Percentiles rank a stretch among this genome's conserved stretches.
Evolutionary conservation across 139 green algal species (phyloP).

Genomic region (Pseudopediastrum boryanum): DNA sequence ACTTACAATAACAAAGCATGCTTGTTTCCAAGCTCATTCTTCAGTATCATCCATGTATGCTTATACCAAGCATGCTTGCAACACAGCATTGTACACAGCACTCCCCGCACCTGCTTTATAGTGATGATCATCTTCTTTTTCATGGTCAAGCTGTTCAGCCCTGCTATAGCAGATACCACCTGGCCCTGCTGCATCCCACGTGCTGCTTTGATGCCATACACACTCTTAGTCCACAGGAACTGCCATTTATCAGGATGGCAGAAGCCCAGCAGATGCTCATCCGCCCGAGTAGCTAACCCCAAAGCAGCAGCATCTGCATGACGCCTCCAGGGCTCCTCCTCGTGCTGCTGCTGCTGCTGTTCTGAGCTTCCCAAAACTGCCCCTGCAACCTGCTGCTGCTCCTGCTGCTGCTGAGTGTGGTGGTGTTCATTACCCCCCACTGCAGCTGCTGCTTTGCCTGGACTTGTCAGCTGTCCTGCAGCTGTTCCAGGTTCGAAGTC

Average conservation of each 20-base stretch:
- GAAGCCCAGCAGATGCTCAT: conserved; percentile 38
- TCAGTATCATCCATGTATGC: too few relatives aligned
- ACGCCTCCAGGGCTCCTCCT: not conserved
- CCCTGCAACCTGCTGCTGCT: not conserved
- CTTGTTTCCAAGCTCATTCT: too few relatives aligned
- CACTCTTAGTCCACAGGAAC: conserved; percentile 66
- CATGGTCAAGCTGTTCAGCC: conserved; percentile 65
- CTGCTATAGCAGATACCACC: conserved; percentile 53
- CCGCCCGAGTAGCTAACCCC: not conserved
- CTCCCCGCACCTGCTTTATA: conserved; percentile 45
- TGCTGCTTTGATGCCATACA: conserved; percentile 55
- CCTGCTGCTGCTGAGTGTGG: not conserved
- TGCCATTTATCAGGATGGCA: conserved; percentile 47
- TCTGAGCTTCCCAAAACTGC: not conserved
- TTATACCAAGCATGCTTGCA: not conserved
- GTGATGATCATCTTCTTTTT: conserved; percentile 70
- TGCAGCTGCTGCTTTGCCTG: not conserved
- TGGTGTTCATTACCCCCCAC: not conserved
- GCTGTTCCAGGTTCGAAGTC: not conserved
- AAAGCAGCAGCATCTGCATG: not conserved
- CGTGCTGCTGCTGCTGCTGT: conserved; percentile 16
- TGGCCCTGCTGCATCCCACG: conserved; percentile 50
- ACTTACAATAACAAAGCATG: too few relatives aligned
- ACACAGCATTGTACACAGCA: conserved; percentile 1
- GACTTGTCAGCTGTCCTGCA: not conserved